Evolutionary conservation across 352 stramenopile genomes (phyloP), one percentile per base, ranked within the genome.

Genomic region (Globisporangium orthogonon): DNA sequence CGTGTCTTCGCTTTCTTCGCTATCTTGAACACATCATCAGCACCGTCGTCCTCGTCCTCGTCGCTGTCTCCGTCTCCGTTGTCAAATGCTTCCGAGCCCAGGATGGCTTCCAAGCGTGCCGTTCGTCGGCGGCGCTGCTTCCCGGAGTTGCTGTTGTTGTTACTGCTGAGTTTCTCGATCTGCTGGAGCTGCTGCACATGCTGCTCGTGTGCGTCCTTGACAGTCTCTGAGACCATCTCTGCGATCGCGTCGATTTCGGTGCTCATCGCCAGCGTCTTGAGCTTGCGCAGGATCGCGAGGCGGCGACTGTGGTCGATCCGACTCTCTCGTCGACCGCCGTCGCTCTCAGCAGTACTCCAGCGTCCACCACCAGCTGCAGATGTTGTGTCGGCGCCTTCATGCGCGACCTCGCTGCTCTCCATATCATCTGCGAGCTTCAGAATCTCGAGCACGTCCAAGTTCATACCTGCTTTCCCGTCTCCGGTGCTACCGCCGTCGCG

Each of bases 361-460:
- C 4, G 37, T 13, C 35, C 35, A 40, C 35, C 35, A 40, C 35
- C 35, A 11, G 4, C 35, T 13, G 4, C 35, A 40, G 35, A 40
- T 13, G 35, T 13, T 40, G 35, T 11, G 10, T 17, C 35, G 7
- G 37, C 28, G 15, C 2, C 31, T 29, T 37, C 11, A 10, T 47
- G 11, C n/a, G 51, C 53, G 33, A 62, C 10, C 44, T 58, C 55
- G 29, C 52, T 55, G 46, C 52, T 62, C 31, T 83, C 76, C 52
- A 89, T 70, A 9, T 79, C 76, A 5, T 80, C 69, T 9, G 78
- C 78, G 35, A 89, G 74, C 52, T 76, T 69, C 54, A 89, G 70
- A 50, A 89, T 69, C 46, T 56, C 57, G 28, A 80, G 54, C 1
- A 73, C 69, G 45, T 86, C 65, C 18, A 67, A 50, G 1, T 57